phyloP scores from a whole-genome alignment of 208 protist genomes.

The Angomonas desouzai region DNA sequence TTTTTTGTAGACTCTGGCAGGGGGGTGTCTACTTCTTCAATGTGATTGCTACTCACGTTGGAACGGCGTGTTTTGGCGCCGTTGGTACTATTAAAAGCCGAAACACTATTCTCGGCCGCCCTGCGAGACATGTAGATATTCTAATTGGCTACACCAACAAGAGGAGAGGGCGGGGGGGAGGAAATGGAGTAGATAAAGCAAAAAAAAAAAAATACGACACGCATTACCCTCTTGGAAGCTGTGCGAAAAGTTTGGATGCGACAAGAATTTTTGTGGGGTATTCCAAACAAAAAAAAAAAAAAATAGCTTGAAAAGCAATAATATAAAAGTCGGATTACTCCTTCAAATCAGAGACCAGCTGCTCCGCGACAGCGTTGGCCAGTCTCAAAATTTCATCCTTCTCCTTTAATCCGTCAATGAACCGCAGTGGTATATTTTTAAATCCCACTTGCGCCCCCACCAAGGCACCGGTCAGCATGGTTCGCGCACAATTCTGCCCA shows the following conservation, averaged over 20 bases:
- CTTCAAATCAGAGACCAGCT: constrained; percentile 1
- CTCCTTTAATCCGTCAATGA: constrained; percentile 30
- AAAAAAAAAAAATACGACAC: constrained; percentile 23
- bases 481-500: constrained; percentile 29
- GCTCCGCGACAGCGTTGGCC: constrained; percentile 18
- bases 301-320: background rate
- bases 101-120: background rate
- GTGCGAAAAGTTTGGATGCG: constrained; percentile 9
- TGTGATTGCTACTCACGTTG: background rate
- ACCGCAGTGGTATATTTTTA: constrained; percentile 23
- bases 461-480: constrained; percentile 32
- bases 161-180: too few species aligned
- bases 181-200: constrained; percentile 9
- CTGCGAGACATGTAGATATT: background rate
- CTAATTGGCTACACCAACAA: background rate
- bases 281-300: background rate
- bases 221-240: too few species aligned
- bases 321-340: background rate
- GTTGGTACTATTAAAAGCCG: background rate
- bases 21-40: background rate
- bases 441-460: constrained; percentile 33
- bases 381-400: constrained; percentile 26
- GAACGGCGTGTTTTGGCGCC: background rate
- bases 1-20: background rate
- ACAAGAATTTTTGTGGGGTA: too few species aligned